Evolutionary conservation across 768 basidiomycete species (phyloP), one percentile per base, ranked within the genome.

Genomic region (Mycena galopus): DNA sequence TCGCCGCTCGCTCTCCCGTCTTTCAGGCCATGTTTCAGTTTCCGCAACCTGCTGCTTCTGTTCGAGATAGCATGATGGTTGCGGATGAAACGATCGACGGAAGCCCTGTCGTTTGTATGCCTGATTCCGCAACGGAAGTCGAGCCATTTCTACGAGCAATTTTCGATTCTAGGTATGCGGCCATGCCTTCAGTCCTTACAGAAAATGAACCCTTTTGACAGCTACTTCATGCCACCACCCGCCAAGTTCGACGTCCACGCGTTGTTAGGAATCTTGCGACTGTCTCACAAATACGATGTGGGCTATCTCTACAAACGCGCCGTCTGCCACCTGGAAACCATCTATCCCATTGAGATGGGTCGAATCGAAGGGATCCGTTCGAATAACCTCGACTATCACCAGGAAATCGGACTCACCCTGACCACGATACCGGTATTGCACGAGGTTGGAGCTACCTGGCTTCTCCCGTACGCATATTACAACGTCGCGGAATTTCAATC

Each of bases 241-340:
- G 25, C 51, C 4, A 11, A 30, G 27, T 6, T 42, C 25, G 25
- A 23, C 23, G 39, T 65, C 37, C 19, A 21, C 10, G 64, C 6
- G 2, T 7, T 65, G 33, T 21, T 35, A 2, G 33, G 56, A 7
- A 58, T 58, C 10, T n/a, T 58, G 9, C 56, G 56, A 17, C 56
- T 58, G 10, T 25, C 64, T 33, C 65, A 67, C 55, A 67, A 67
- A 58, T 67, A 65, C 64, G 64, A 65, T 44, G 64, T 65, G 21
- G 51, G 32, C 17, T 67, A 67, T 47, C 44, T 67, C 17, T 58
- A 30, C 56, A 58, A 47, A 47, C 65, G 65, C 21, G 65, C 65
- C 25, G 16, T 44, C 21, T 5, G 4, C 19, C 65, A 67, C 23
- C 56, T 67, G 21, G 65, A 67, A 58, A 32, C 56, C 1, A 19